Conservation (phyloP, 2,329 filamentous ascomycete species). For the Epicoccum sorghinum region DNA sequence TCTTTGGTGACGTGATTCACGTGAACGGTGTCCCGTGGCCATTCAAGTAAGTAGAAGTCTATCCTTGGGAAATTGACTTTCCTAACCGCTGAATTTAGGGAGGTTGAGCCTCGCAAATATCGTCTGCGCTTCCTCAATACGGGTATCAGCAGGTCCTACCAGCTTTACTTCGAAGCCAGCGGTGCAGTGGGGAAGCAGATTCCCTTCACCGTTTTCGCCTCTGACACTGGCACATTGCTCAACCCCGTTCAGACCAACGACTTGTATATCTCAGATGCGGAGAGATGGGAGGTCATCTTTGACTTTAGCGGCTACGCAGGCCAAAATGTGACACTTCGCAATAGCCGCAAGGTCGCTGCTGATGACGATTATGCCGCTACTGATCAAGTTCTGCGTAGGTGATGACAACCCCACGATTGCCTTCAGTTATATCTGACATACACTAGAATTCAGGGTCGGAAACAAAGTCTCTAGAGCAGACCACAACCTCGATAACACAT, state of each 20-base stretch:
- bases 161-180: constrained; percentile 53
- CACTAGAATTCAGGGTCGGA: constrained; percentile 53
- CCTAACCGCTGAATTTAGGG: too few relatives aligned
- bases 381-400: constrained; percentile 40
- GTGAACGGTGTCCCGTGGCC: constrained; percentile 64
- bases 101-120: constrained; percentile 66
- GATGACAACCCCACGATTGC: neutral
- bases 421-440: neutral
- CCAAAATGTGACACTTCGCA: constrained; percentile 57
- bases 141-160: constrained; percentile 50
- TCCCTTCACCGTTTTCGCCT: constrained; percentile 61
- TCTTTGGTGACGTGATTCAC: constrained; percentile 64
- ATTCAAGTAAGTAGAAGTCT: constrained; percentile 51
- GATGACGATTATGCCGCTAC: constrained; percentile 61
- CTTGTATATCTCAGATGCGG: constrained; percentile 60
- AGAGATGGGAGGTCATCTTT: constrained; percentile 65
- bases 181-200: constrained; percentile 47
- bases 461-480: constrained; percentile 25
- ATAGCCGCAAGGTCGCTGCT: constrained; percentile 53
- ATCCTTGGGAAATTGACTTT: too few relatives aligned
- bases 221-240: constrained; percentile 53
- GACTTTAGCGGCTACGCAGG: constrained; percentile 61
- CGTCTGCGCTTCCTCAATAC: constrained; percentile 61
- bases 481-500: constrained; percentile 34
- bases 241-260: constrained; percentile 53